Percentiles rank a stretch among this genome's conserved stretches.
Evolutionary conservation across 1,284 basidiomycete genomes (phyloP).

Genomic region (Serendipita sp.): DNA sequence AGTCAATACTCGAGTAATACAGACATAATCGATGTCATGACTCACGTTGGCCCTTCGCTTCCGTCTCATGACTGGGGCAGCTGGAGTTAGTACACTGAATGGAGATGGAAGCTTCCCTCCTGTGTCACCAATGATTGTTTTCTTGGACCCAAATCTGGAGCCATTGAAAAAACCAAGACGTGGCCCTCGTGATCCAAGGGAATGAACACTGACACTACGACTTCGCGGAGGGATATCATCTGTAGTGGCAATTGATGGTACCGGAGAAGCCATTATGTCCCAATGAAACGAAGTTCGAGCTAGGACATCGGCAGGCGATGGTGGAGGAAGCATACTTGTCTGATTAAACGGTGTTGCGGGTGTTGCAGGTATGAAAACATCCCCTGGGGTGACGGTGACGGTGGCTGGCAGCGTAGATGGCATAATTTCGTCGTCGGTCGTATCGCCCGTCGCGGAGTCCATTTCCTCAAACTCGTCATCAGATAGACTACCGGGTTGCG

Average conservation of each 20-base stretch:
- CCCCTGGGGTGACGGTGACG: background rate
- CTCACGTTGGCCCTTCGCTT: slow-evolving; percentile 2
- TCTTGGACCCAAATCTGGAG: background rate
- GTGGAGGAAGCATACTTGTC: background rate
- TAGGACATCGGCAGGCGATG: slow-evolving; percentile 57
- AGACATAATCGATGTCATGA: background rate
- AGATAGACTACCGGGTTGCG: slow-evolving; percentile 1
- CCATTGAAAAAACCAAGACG: slow-evolving; percentile 1
- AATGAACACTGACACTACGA: background rate
- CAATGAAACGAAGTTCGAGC: slow-evolving; percentile 16
- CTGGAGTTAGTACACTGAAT: background rate
- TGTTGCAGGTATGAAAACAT: background rate
- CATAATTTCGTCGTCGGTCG: slow-evolving; percentile 42
- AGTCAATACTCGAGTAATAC: background rate
- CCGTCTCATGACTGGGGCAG: background rate
- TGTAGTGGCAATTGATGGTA: background rate
- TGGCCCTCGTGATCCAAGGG: background rate
- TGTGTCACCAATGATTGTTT: background rate
- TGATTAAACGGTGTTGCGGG: background rate
- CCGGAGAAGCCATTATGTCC: background rate
- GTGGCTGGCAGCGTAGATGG: background rate
- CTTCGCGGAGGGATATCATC: background rate
- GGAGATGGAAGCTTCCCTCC: slow-evolving; percentile 2
- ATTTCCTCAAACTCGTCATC: slow-evolving; percentile 11
- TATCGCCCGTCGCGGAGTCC: slow-evolving; percentile 35